These are phyloP conservation scores for Sarcocystis neurona DNA, from an alignment of 169 alveolate genomes.

Conservation along the genomic window DNA sequence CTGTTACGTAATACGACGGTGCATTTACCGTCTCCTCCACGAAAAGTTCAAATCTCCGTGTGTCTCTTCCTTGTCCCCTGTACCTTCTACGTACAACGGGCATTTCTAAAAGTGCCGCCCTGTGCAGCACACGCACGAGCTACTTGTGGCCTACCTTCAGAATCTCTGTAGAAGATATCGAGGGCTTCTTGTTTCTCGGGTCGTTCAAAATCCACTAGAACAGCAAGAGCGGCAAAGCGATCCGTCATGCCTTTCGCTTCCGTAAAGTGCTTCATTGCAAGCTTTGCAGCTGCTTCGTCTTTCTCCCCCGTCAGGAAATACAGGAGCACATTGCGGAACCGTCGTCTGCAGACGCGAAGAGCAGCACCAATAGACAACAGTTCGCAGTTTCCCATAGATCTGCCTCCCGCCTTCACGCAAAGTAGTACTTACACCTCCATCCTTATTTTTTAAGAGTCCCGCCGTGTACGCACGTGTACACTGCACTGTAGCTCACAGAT, in stretches of 20 bases:
- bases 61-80: background rate
- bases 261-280: conserved; percentile 45
- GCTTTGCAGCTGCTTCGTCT: conserved; percentile 34
- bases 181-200: conserved; percentile 43
- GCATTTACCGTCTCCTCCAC: background rate
- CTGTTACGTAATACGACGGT: background rate
- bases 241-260: conserved; percentile 59
- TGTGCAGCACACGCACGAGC: background rate
- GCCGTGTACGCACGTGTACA: no score
- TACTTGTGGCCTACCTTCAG: conserved; percentile 54
- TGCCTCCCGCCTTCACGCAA: no score
- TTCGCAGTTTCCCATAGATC: no score
- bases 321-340: conserved; percentile 65
- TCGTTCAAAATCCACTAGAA: conserved; percentile 12
- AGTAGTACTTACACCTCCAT: no score
- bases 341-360: conserved; percentile 56
- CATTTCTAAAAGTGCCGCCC: background rate
- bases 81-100: background rate
- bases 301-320: conserved; percentile 50
- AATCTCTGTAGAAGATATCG: conserved; percentile 48
- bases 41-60: background rate
- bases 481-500: no score
- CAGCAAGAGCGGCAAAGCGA: conserved; percentile 35
- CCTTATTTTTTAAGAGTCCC: no score
- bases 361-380: background rate